Percentiles rank a stretch among this genome's conserved stretches.
These are phyloP conservation scores for Rhizoctonia solani DNA, from an alignment of 1,284 basidiomycete species.

Conservation along the genomic window DNA sequence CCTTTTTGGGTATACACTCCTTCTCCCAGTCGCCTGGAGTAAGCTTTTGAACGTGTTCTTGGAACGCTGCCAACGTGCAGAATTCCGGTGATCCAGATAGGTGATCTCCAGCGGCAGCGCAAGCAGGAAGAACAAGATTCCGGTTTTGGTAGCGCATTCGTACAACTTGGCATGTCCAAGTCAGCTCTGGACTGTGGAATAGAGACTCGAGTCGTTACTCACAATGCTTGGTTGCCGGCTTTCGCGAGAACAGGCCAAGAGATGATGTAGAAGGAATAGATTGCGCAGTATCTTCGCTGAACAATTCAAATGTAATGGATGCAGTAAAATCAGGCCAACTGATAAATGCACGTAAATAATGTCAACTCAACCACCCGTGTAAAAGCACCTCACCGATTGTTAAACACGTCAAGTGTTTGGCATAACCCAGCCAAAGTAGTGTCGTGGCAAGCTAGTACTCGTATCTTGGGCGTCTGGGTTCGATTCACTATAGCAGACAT, in stretches of 20 bases:
- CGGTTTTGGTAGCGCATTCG: constrained; percentile 79
- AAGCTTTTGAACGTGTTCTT: constrained; percentile 61
- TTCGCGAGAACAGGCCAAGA: constrained; percentile 23
- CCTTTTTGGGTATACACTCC: constrained; percentile 57
- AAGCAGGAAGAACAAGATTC: constrained; percentile 66
- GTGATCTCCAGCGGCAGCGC: constrained; percentile 69
- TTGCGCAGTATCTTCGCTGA: constrained; percentile 48
- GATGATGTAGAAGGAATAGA: constrained; percentile 6
- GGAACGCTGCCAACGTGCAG: constrained; percentile 73
- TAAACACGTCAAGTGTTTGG: constrained; percentile 73
- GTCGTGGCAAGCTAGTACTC: constrained; percentile 60
- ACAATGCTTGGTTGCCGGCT: constrained; percentile 7
- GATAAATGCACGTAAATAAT: background rate
- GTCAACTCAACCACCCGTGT: background rate
- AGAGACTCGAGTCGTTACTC: background rate
- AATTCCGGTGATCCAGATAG: constrained; percentile 73
- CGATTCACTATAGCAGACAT: constrained; percentile 60
- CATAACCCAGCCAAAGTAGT: constrained; percentile 71
- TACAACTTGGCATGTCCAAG: constrained; percentile 53
- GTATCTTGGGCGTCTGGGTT: constrained; percentile 59
- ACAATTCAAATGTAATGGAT: constrained; percentile 73
- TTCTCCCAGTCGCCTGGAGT: constrained; percentile 65
- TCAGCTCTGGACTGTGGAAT: background rate
- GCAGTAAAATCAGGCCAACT: constrained; percentile 79
- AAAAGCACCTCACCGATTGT: constrained; percentile 58